phyloP scores from a whole-genome alignment of 225 moss, liverwort and hornwort species.

The Physcomitrellopsis africana region DNA sequence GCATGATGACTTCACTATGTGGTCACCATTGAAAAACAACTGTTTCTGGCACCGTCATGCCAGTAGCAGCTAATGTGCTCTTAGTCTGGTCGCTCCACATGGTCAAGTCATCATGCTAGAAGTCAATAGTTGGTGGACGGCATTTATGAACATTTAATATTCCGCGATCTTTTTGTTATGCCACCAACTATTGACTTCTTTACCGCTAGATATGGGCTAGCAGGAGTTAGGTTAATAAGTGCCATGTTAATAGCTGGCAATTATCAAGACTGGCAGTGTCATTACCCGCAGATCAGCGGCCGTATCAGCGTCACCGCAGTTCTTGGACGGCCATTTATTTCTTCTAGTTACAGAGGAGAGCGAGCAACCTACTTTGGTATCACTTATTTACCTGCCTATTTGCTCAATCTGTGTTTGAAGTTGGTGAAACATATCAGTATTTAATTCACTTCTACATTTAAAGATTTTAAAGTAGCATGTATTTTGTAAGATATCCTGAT shows the following conservation, averaged over 20 bases:
- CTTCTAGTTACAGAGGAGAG: neutral
- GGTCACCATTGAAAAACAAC: conserved; percentile 26
- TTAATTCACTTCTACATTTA: neutral
- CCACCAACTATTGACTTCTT: conserved; percentile 31
- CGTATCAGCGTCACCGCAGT: conserved; percentile 15
- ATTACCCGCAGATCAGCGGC: conserved; percentile 7
- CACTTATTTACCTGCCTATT: neutral
- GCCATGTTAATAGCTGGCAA: neutral
- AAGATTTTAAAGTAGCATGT: neutral
- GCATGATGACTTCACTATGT: conserved; percentile 64
- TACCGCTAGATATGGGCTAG: conserved; percentile 34
- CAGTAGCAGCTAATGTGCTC: neutral
- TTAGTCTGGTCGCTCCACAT: conserved; percentile 38
- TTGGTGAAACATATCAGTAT: neutral
- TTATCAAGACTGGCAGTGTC: conserved; percentile 20
- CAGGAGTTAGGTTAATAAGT: conserved; percentile 17
- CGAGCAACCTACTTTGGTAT: neutral
- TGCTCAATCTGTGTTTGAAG: neutral
- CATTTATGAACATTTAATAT: neutral
- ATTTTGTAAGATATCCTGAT: too few species aligned
- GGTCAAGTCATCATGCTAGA: conserved; percentile 51
- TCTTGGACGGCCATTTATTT: neutral
- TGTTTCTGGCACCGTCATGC: conserved; percentile 13
- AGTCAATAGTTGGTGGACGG: conserved; percentile 42
- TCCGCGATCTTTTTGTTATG: neutral